A percentile compares a stretch with the other conserved stretches of the same genome.
Evolutionary conservation across 441 rosid genomes (phyloP).

Genomic region (Kokia cookei): DNA sequence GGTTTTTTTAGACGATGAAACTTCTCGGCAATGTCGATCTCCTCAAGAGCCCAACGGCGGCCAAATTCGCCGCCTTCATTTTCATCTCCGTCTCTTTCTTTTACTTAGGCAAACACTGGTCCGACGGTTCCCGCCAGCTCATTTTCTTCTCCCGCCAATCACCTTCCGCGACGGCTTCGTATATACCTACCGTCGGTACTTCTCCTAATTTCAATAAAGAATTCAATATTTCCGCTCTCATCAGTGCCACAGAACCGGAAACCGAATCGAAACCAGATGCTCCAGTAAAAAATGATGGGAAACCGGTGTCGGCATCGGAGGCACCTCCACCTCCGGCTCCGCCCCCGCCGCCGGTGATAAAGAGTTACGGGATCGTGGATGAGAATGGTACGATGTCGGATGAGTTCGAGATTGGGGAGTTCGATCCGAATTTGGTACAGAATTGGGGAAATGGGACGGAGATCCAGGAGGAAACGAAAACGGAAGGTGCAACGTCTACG

Average conservation of each 20-base stretch:
- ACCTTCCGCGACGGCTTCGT: constrained; percentile 7
- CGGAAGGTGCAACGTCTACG: constrained; percentile 10
- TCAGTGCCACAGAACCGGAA: constrained; percentile 19
- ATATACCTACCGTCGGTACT: constrained; percentile 31
- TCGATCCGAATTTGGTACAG: constrained; percentile 58
- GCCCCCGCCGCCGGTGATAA: constrained; percentile 28
- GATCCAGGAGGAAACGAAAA: constrained; percentile 17
- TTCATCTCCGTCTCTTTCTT: constrained; percentile 64
- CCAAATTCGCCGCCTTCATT: constrained; percentile 51
- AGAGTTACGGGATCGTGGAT: constrained; percentile 65
- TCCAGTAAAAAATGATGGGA: background rate
- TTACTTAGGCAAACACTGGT: constrained; percentile 85
- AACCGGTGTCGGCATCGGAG: constrained; percentile 8
- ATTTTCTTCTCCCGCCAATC: constrained; percentile 48
- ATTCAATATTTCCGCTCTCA: constrained; percentile 41
- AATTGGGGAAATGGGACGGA: constrained; percentile 44
- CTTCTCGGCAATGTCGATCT: constrained; percentile 35
- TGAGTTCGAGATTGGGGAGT: constrained; percentile 77
- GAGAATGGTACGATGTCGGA: constrained; percentile 82
- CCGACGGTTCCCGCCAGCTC: constrained; percentile 59
- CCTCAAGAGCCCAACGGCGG: constrained; percentile 31
- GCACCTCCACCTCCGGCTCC: constrained; percentile 26
- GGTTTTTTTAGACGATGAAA: constrained; percentile 38
- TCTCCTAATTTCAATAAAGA: constrained; percentile 55
- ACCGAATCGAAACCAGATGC: constrained; percentile 9